These are phyloP conservation scores for Endocalyx cinctus DNA, from an alignment of 2,329 filamentous ascomycete species.

Conservation along the genomic window DNA sequence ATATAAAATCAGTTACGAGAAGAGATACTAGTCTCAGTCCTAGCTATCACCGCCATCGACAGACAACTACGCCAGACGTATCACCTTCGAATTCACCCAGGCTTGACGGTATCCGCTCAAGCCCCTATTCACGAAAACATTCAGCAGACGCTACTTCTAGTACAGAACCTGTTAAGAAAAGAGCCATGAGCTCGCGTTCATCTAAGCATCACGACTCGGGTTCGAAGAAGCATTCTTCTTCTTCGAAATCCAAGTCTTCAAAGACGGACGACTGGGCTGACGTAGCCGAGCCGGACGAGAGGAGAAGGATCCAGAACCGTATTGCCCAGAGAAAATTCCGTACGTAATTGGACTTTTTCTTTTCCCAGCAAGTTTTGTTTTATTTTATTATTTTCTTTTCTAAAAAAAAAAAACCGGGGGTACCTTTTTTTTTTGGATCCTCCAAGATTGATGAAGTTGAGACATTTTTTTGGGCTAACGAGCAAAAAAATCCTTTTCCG, in stretches of 20 bases:
- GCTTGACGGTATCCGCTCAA: no score
- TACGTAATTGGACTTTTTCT: no score
- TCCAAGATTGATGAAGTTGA: no score
- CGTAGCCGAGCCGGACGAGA: constrained; percentile 64
- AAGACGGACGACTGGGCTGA: constrained; percentile 63
- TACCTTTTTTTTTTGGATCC: no score
- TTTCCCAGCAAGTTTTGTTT: no score
- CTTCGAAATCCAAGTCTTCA: constrained; percentile 31
- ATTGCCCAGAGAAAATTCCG: constrained; percentile 73
- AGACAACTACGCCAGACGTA: constrained; percentile 9
- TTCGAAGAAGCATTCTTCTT: constrained; percentile 29
- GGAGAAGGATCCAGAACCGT: constrained; percentile 71
- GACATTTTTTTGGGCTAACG: no score
- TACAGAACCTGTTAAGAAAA: constrained; percentile 8
- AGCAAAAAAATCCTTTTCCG: no score
- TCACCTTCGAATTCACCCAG: constrained; percentile 12
- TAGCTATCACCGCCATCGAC: background rate
- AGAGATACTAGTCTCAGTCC: no score
- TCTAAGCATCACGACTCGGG: constrained; percentile 32
- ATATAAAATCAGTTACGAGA: no score
- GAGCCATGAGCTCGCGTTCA: constrained; percentile 21
- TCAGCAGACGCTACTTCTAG: constrained; percentile 4
- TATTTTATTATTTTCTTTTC: no score
- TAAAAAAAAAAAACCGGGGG: no score
- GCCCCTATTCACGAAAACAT: no score